phyloP scores from a whole-genome alignment of 2,329 filamentous ascomycete species.

The Calonectria crousiana region DNA sequence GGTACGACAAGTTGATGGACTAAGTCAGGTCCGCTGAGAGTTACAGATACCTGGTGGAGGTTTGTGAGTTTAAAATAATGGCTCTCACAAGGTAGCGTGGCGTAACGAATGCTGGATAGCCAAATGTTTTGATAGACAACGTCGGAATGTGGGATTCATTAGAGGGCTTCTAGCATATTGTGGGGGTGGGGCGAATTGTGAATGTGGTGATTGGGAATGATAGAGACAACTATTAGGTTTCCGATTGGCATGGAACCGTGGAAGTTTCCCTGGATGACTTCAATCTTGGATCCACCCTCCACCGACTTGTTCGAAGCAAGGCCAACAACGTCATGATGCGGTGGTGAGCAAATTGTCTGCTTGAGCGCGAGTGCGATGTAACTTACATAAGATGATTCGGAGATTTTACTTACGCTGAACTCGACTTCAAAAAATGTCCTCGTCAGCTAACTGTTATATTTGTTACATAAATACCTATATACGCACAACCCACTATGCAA shows the following conservation, averaged over 20 bases:
- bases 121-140: neutral
- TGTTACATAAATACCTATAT: neutral
- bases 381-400: neutral
- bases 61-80: neutral
- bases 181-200: too few species aligned
- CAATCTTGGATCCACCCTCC: neutral
- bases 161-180: neutral
- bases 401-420: neutral
- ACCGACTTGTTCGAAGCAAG: neutral
- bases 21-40: neutral
- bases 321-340: neutral
- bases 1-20: neutral
- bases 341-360: neutral
- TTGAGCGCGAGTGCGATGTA: neutral
- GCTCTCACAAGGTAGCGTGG: neutral
- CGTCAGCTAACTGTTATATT: too few species aligned
- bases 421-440: neutral
- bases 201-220: neutral
- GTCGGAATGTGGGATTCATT: too few species aligned
- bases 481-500: neutral
- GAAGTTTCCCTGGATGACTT: neutral
- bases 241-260: neutral
- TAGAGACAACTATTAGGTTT: neutral
- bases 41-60: neutral
- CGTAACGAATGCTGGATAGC: neutral